A percentile compares a stretch with the other conserved stretches of the same genome.
phyloP scores from a whole-genome alignment of 306 rosid species.

The Corylus avellana region DNA sequence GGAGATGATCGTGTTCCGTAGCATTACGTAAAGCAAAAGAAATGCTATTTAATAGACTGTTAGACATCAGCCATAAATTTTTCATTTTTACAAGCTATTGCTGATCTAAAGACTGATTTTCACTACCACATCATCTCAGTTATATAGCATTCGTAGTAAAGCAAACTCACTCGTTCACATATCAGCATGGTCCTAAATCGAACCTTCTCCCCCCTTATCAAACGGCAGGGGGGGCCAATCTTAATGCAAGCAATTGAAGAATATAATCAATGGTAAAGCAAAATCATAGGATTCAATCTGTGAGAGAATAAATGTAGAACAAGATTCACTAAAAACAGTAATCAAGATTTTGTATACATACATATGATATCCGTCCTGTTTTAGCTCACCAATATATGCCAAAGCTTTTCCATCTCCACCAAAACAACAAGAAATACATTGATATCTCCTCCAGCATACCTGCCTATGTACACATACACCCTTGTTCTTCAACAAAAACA shows the following conservation, averaged over 20 bases:
- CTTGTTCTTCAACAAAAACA: slow-evolving; percentile 44
- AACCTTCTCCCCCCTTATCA: neutral
- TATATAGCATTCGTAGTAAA: too few relatives aligned
- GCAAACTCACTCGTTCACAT: too few relatives aligned
- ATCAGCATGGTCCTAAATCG: too few relatives aligned
- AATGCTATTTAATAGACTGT: too few relatives aligned
- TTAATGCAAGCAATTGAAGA: neutral
- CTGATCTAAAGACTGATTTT: too few relatives aligned
- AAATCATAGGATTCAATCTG: slow-evolving; percentile 19
- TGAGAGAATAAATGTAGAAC: slow-evolving; percentile 26
- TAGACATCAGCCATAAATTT: too few relatives aligned
- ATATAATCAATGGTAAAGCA: neutral
- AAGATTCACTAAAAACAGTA: slow-evolving; percentile 17
- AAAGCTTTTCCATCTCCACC: slow-evolving; percentile 40
- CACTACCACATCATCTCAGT: too few relatives aligned
- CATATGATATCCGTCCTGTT: slow-evolving; percentile 34
- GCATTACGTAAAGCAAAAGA: too few relatives aligned
- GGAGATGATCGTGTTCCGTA: too few relatives aligned
- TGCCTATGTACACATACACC: slow-evolving; percentile 56
- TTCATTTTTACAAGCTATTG: too few relatives aligned
- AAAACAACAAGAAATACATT: slow-evolving; percentile 30
- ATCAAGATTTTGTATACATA: slow-evolving; percentile 33
- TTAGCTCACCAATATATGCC: slow-evolving; percentile 42
- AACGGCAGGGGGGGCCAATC: neutral
- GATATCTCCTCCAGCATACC: slow-evolving; percentile 36